Conservation (phyloP, 176 grass and related monocot genomes). For the bread wheat (Triticum aestivum) region IWGSC_CS_RefSeq_v2.1 NC_057802.1:318722026-318722525, state of each 20-base stretch:
- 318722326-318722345: constrained; percentile 78
- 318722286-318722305: constrained; percentile 95
- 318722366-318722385: background rate
- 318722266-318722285: constrained; percentile 73
- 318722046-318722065: background rate
- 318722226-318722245: constrained; percentile 96
- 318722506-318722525: constrained; percentile 94
- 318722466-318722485: constrained; percentile 98
- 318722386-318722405: constrained; percentile 56
- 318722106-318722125: background rate
- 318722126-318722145: background rate
- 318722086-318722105: background rate
- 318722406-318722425: constrained; percentile 99
- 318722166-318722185: background rate
- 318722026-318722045: background rate
- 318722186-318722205: constrained; percentile 33
- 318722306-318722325: constrained; percentile 90
- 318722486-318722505: constrained; percentile 94
- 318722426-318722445: constrained; percentile 97
- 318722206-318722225: constrained; percentile 95
- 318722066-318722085: background rate
- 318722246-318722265: constrained; percentile 99
- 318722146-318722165: background rate
- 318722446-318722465: constrained; percentile 99
- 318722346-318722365: background rate